Percentiles rank a stretch among this genome's conserved stretches.
phyloP scores from a whole-genome alignment of 257 asterid species.

The Oldenlandia corymbosa region DNA sequence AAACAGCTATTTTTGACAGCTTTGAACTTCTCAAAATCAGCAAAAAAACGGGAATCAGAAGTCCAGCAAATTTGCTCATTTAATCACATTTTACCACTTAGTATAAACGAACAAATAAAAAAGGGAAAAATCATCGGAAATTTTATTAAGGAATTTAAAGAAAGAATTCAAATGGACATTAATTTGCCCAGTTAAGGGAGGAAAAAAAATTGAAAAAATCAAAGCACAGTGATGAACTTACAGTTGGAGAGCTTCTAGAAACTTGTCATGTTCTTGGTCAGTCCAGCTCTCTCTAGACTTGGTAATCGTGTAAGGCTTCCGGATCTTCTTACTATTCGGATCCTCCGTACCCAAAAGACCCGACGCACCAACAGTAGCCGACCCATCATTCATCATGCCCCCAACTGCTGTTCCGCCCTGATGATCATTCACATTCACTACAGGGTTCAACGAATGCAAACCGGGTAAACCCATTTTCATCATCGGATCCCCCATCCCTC shows the following conservation, averaged over 20 bases:
- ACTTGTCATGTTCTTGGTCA: slow-evolving; percentile 77
- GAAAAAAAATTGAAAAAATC: too few species aligned
- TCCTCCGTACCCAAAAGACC: slow-evolving; percentile 46
- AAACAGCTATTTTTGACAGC: too few species aligned
- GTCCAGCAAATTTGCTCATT: too few species aligned
- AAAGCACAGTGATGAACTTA: slow-evolving; percentile 17
- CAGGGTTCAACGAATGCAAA: slow-evolving; percentile 23
- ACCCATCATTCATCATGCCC: slow-evolving; percentile 9
- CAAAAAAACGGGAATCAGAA: too few species aligned
- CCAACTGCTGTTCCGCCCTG: background rate
- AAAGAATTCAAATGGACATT: too few species aligned
- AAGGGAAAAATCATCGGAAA: too few species aligned
- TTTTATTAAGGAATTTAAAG: too few species aligned
- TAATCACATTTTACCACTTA: too few species aligned
- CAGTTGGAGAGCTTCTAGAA: slow-evolving; percentile 55
- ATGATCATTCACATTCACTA: slow-evolving; percentile 13
- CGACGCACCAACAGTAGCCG: slow-evolving; percentile 7
- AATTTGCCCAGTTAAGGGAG: too few species aligned
- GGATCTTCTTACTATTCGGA: slow-evolving; percentile 50
- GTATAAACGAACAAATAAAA: too few species aligned
- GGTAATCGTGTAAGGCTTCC: slow-evolving; percentile 80
- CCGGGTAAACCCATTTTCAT: slow-evolving; percentile 38
- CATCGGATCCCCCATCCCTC: slow-evolving; percentile 30
- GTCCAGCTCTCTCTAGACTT: slow-evolving; percentile 88
- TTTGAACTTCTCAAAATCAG: too few species aligned